Percentiles rank a stretch among this genome's conserved stretches.
Conservation (phyloP, 805 yeast species). For the Lachancea dasiensis region DNA sequence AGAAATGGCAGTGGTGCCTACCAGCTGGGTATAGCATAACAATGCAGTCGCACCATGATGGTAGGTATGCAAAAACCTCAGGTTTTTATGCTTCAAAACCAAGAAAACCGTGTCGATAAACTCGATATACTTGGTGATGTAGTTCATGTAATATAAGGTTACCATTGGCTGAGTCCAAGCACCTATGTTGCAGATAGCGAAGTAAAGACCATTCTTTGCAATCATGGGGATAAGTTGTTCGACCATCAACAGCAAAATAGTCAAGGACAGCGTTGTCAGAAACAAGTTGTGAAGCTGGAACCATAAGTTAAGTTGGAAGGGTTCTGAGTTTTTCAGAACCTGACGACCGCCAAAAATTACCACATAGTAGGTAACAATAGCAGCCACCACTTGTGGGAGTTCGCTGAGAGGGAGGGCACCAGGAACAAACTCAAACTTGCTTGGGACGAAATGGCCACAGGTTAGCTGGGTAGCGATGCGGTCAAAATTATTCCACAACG, state of each 20-base stretch:
- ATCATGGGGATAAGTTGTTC: conserved; percentile 86
- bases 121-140: conserved; percentile 83
- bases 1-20: conserved; percentile 83
- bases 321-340: conserved; percentile 49
- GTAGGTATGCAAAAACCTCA: conserved; percentile 89
- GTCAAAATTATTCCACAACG: conserved; percentile 30
- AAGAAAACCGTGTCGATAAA: conserved; percentile 86
- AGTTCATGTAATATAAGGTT: conserved; percentile 82
- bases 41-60: conserved; percentile 98
- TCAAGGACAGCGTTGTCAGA: conserved; percentile 62
- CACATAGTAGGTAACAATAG: conserved; percentile 65
- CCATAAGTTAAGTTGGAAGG: conserved; percentile 65
- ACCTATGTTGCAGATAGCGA: conserved; percentile 68
- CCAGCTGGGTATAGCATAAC: conserved; percentile 86
- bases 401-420: conserved; percentile 64
- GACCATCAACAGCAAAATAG: conserved; percentile 58
- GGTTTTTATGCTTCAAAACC: conserved; percentile 85
- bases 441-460: conserved; percentile 26
- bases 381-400: conserved; percentile 49
- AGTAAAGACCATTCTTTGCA: conserved; percentile 67
- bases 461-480: conserved; percentile 16
- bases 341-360: conserved; percentile 82
- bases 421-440: conserved; percentile 58
- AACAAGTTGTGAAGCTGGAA: conserved; percentile 83
- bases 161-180: conserved; percentile 85